Evolutionary conservation across 345 rosid species (phyloP).

Genomic region (Salix brachista): DNA sequence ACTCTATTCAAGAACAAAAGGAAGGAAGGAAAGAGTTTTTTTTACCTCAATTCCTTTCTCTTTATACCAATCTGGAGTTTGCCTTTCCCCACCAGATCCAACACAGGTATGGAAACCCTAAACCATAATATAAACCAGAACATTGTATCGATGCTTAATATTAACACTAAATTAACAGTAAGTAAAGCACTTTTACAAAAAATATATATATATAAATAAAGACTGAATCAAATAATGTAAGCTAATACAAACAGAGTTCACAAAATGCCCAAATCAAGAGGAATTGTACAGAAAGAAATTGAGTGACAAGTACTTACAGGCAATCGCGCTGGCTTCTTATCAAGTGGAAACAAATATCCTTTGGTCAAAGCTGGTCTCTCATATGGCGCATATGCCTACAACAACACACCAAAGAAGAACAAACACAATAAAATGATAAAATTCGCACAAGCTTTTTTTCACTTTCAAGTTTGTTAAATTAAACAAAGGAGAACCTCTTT

Average conservation of each 20-base stretch:
- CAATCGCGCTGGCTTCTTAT: slow-evolving; percentile 87
- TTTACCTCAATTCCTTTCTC: slow-evolving; percentile 92
- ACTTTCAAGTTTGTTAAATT: neutral
- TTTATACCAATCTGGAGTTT: slow-evolving; percentile 88
- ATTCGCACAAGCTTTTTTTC: neutral
- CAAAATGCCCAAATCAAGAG: too few relatives aligned
- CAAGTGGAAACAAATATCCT: slow-evolving; percentile 82
- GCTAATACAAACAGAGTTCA: too few relatives aligned
- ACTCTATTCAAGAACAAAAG: neutral
- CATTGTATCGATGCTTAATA: too few relatives aligned
- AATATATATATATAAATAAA: neutral
- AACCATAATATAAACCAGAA: slow-evolving; percentile 1
- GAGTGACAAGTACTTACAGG: slow-evolving; percentile 52
- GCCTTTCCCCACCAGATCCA: slow-evolving; percentile 96
- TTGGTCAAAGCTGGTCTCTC: slow-evolving; percentile 97
- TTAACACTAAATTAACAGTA: neutral
- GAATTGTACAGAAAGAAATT: neutral
- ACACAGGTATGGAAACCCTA: slow-evolving; percentile 98
- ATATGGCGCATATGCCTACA: slow-evolving; percentile 83
- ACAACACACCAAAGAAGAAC: neutral
- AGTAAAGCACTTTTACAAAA: neutral
- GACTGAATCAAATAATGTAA: neutral
- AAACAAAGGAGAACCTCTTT: slow-evolving; percentile 56
- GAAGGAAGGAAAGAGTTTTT: neutral
- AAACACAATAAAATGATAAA: neutral